These are phyloP conservation scores for Margaritispora aquatica DNA, from an alignment of 495 filamentous ascomycete species.

Conservation along the genomic window DNA sequence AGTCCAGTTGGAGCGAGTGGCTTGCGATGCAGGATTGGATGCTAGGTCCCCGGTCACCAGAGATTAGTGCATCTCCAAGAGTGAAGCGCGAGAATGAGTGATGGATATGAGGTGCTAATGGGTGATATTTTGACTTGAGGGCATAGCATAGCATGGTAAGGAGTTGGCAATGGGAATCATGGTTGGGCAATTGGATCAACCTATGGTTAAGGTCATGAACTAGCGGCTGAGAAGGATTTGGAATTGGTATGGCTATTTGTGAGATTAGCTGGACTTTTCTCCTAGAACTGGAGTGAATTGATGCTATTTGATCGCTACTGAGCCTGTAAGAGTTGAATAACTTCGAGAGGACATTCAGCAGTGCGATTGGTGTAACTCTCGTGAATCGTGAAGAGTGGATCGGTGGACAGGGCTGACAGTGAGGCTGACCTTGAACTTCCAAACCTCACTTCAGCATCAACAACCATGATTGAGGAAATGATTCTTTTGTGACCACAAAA, in stretches of 20 bases:
- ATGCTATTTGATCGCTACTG: not conserved
- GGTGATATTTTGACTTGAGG: not conserved
- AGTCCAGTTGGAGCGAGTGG: constrained; percentile 56
- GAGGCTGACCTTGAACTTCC: not conserved
- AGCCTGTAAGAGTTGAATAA: no score
- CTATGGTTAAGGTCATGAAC: not conserved
- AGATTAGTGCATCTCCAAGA: constrained; percentile 66
- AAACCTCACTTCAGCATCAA: no score
- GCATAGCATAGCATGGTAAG: no score
- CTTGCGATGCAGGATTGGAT: constrained; percentile 28
- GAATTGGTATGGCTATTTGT: not conserved
- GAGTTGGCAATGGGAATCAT: not conserved
- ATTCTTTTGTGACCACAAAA: no score
- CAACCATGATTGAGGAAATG: no score
- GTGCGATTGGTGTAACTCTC: not conserved
- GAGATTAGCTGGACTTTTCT: not conserved
- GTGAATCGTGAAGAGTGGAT: no score
- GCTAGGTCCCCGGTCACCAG: constrained; percentile 40
- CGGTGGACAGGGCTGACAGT: not conserved
- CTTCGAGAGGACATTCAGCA: no score
- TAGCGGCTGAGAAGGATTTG: not conserved
- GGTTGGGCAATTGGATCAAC: not conserved
- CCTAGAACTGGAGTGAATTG: not conserved
- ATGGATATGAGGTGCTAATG: not conserved
- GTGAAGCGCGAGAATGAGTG: constrained; percentile 69